Evolutionary conservation across 2,329 filamentous ascomycete genomes (phyloP), one percentile per base, ranked within the genome.

Genomic region (Epichloe elymi): DNA sequence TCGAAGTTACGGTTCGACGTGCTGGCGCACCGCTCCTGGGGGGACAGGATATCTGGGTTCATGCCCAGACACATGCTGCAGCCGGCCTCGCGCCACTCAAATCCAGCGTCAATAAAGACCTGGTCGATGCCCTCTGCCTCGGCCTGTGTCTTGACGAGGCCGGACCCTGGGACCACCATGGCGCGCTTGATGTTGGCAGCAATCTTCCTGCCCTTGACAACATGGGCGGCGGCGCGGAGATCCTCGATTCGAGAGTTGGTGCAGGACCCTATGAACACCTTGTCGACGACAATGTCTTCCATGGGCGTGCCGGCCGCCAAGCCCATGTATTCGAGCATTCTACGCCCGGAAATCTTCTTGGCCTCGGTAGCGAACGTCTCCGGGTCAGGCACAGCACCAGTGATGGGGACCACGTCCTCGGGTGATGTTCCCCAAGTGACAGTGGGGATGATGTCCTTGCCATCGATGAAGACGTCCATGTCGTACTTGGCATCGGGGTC

Each of bases 21-120:
- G 64, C 85, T 91, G 41, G 93, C 93, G 66, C 93, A 97, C 62
- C 93, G 84, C 72, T 98, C 93, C 66, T 85, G 80, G 50, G 93
- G 23, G 90, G 2, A 82, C 45, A 97, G 79, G 56, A 98, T 97
- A 67, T 98, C 93, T 0, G 93, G 91, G 74, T 98, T 98, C 91
- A 98, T 98, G 66, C 93, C 93, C 51, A 98, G 78, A 66, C 93
- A 97, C 93, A 98, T 98, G 56, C 88, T 95, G 79, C 93, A 98
- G 47, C 93, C 93, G 58, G 93, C 93, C 73, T 98, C 93, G 65
- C 93, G 82, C 91, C 91, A 97, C 67, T 97, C 91, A 59, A 97
- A 97, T 7, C 93, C 93, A 46, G 93, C 90, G 55, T 95, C 88
- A 8, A 73, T 64, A 69, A 98, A 97, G 64, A 96, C 86, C 74